Percentiles rank a stretch among this genome's conserved stretches.
Conservation (phyloP, 306 rosid species). For the Prunus davidiana region DNA sequence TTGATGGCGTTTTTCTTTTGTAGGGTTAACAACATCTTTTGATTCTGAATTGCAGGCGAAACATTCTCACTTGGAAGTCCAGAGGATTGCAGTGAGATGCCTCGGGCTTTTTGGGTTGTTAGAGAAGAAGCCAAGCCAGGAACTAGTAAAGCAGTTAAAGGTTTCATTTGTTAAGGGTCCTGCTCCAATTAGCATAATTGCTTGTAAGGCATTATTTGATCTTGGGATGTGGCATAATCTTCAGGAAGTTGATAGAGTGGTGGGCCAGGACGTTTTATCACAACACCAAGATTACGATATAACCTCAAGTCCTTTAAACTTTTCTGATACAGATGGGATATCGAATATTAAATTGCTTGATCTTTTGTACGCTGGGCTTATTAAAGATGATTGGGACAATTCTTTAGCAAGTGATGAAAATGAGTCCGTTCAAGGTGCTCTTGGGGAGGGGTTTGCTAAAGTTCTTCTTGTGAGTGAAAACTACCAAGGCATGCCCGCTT, state of each 20-base stretch:
- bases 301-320: constrained; percentile 47
- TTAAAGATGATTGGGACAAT: constrained; percentile 48
- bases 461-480: constrained; percentile 82
- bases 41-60: constrained; percentile 63
- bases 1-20: neutral
- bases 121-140: constrained; percentile 74
- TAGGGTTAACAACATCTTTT: constrained; percentile 15
- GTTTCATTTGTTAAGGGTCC: constrained; percentile 66
- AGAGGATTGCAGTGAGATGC: constrained; percentile 81
- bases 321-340: constrained; percentile 53
- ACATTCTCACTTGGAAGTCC: constrained; percentile 85
- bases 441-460: constrained; percentile 95
- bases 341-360: constrained; percentile 50
- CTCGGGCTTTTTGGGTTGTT: constrained; percentile 90
- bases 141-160: constrained; percentile 70
- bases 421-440: constrained; percentile 66
- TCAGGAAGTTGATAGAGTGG: constrained; percentile 67
- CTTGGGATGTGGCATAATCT: constrained; percentile 91
- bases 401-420: constrained; percentile 53
- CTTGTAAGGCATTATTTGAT: constrained; percentile 79
- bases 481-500: constrained; percentile 59
- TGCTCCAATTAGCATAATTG: constrained; percentile 56
- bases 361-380: constrained; percentile 71
- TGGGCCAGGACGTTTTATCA: constrained; percentile 30
- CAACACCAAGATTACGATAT: constrained; percentile 39